A percentile compares a stretch with the other conserved stretches of the same genome.
phyloP scores from a whole-genome alignment of 2,329 filamentous ascomycete genomes.

The Ascochyta lentis region DNA sequence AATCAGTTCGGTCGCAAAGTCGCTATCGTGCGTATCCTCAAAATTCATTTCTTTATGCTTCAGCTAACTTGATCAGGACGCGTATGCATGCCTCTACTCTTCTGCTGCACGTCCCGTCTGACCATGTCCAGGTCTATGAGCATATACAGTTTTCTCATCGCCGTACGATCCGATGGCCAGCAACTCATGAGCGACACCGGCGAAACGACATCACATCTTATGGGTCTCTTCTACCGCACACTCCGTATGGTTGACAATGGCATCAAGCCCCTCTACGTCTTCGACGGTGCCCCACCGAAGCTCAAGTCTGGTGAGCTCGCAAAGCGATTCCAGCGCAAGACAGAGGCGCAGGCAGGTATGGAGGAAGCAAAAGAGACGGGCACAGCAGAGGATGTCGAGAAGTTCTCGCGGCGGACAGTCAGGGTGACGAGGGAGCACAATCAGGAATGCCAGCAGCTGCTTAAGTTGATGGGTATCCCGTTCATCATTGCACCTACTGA shows the following conservation, averaged over 20 bases:
- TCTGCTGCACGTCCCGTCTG: constrained; percentile 9
- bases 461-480: constrained; percentile 95
- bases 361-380: constrained; percentile 98
- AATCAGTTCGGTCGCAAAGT: constrained; percentile 98
- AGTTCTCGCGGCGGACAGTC: constrained; percentile 92
- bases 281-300: constrained; percentile 95
- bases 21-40: constrained; percentile 74
- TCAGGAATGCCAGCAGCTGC: constrained; percentile 85
- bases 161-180: constrained; percentile 94
- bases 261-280: constrained; percentile 98
- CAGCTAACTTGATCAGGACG: constrained; percentile 51
- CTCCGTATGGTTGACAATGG: constrained; percentile 98
- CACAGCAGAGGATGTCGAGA: constrained; percentile 96
- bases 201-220: constrained; percentile 96
- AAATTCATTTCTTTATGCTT: background rate
- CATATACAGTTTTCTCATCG: constrained; percentile 98
- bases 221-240: constrained; percentile 99
- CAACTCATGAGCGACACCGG: constrained; percentile 94
- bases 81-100: constrained; percentile 42
- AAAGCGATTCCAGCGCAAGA: constrained; percentile 93
- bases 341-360: constrained; percentile 85
- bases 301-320: constrained; percentile 97
- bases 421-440: constrained; percentile 97
- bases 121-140: constrained; percentile 79
- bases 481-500: constrained; percentile 96